Evolutionary conservation across 2,329 filamentous ascomycete species (phyloP).

Genomic region (Sclerotiophoma versabilis): DNA sequence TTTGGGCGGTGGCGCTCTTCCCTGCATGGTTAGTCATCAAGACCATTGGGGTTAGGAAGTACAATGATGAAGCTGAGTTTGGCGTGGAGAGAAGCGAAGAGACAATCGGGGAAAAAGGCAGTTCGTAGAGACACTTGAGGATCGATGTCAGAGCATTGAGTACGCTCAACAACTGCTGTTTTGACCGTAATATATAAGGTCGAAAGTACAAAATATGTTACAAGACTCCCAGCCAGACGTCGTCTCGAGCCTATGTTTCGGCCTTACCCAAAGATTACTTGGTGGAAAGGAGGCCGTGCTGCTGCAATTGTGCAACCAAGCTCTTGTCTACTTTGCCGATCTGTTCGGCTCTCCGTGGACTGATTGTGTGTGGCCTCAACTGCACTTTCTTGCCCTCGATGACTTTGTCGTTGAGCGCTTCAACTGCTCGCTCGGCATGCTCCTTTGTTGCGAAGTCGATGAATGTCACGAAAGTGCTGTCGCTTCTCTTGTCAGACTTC

Average conservation of each 20-base stretch:
- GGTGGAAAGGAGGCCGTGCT: constrained; percentile 6
- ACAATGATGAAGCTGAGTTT: constrained; percentile 28
- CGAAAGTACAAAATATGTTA: background rate
- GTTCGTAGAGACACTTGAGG: background rate
- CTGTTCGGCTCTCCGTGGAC: constrained; percentile 21
- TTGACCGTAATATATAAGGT: background rate
- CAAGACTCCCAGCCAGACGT: background rate
- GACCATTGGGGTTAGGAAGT: constrained; percentile 54
- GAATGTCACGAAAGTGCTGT: constrained; percentile 15
- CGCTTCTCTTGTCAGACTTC: background rate
- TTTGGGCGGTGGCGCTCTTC: constrained; percentile 68
- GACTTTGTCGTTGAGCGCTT: constrained; percentile 21
- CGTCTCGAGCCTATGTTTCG: background rate
- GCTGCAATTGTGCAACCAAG: constrained; percentile 23
- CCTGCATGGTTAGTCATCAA: constrained; percentile 71
- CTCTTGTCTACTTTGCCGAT: constrained; percentile 22
- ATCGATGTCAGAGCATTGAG: background rate
- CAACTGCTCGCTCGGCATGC: constrained; percentile 27
- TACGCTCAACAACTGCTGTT: background rate
- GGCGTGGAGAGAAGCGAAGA: constrained; percentile 6
- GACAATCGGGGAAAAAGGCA: background rate
- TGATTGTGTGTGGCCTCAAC: constrained; percentile 3
- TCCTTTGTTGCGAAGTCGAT: constrained; percentile 36
- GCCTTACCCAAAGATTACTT: no score
- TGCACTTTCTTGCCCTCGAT: constrained; percentile 22